Evolutionary conservation across 345 rosid species (phyloP), one percentile per base, ranked within the genome.

Genomic region (Lumnitzera littorea): DNA sequence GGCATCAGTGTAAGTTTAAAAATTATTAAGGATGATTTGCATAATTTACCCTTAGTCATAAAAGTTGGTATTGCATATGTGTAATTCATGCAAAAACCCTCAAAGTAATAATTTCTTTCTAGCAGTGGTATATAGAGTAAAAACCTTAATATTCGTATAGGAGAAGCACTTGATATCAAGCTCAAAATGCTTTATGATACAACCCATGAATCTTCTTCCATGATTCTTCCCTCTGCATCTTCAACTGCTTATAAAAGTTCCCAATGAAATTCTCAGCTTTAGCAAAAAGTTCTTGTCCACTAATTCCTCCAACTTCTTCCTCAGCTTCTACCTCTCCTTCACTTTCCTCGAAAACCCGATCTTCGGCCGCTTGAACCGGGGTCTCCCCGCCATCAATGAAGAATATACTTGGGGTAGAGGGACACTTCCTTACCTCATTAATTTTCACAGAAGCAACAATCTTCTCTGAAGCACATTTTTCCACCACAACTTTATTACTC

Each of bases 181-280:
- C 43, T 67, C 70, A 75, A 60, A 71, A 70, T 53, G 80, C 73
- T 72, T 75, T 78, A 67, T 75, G 76, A 63, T 79, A 79, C 47
- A 77, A 51, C 55, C 76, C 85, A 66, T 80, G 77, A 69, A 76
- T 79, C 68, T 65, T 76, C 66, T 77, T 74, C 85, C 81, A 81
- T 3, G 85, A 86, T 2, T 81, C 87, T 66, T 80, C 87, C 69
- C 85, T 81, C 58, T 86, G 89, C 82, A 83, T 80, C 84, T 83
- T 74, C 84, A 86, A 70, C 72, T 86, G 85, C 67, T 71, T 73
- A 81, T 83, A 74, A 48, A 86, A 86, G 56, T 81, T 82, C 11
- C 85, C 84, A 2, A 86, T 86, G 65, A 86, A 86, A 17, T 25
- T 74, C 68, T 86, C 94, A 16, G 87, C 76, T 76, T 86, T 81